These are phyloP conservation scores for Citrus sp. DNA, from an alignment of 345 rosid genomes.

Conservation along the genomic window DNA sequence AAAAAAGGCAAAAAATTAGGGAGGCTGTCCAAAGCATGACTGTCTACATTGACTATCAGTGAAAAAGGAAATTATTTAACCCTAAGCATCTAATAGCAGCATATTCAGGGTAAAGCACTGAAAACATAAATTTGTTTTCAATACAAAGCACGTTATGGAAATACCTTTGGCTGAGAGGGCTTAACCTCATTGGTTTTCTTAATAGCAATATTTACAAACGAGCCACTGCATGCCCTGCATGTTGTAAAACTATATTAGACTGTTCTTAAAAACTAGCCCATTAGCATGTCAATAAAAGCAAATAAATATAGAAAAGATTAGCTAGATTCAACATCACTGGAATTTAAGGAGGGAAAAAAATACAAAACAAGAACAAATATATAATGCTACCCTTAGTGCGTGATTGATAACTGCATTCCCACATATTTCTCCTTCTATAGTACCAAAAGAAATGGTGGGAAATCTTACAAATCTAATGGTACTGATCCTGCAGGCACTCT, in stretches of 20 bases:
- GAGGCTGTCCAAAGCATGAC: neutral
- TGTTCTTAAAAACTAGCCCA: neutral
- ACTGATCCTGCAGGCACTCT: slow-evolving; percentile 43
- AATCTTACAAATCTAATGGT: slow-evolving; percentile 22
- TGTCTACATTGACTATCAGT: neutral
- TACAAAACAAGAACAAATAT: neutral
- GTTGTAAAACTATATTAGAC: neutral
- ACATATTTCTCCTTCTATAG: neutral
- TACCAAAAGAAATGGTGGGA: neutral
- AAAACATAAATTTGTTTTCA: neutral
- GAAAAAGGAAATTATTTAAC: neutral
- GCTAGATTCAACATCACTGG: neutral
- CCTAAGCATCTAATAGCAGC: neutral
- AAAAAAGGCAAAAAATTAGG: neutral
- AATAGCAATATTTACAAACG: slow-evolving; percentile 6
- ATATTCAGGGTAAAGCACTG: neutral
- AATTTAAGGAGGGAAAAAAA: neutral
- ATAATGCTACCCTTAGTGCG: neutral
- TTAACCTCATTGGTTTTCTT: slow-evolving; percentile 3
- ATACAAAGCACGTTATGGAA: neutral
- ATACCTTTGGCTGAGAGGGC: slow-evolving; percentile 18
- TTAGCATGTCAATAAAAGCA: neutral
- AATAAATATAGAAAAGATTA: neutral
- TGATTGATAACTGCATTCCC: neutral
- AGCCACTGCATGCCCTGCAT: slow-evolving; percentile 19